A percentile compares a stretch with the other conserved stretches of the same genome.
These are phyloP conservation scores for Aspergillus transmontanensis DNA, from an alignment of 2,329 filamentous ascomycete genomes.

Conservation along the genomic window DNA sequence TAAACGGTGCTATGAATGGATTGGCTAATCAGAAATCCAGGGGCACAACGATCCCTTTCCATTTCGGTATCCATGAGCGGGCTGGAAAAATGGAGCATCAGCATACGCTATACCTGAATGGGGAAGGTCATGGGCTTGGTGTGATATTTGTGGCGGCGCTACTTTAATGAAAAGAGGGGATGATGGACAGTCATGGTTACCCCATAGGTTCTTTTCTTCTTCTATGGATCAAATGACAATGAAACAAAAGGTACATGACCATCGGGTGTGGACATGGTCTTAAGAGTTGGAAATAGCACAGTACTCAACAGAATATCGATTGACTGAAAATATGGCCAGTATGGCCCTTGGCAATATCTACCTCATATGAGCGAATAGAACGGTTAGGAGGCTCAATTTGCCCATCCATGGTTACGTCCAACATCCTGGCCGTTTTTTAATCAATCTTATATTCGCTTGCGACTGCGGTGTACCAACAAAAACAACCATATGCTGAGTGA, in stretches of 20 bases:
- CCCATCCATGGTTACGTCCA: not conserved
- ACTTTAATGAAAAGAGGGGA: conserved; percentile 24
- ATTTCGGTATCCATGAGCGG: conserved; percentile 9
- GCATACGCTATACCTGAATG: conserved; percentile 6
- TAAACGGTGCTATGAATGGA: not conserved
- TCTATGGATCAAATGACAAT: not conserved
- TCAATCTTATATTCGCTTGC: not conserved
- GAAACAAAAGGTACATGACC: not conserved
- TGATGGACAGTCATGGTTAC: conserved; percentile 6
- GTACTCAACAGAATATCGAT: too few species aligned
- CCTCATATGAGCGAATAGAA: not conserved
- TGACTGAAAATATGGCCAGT: not conserved
- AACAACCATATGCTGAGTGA: too few species aligned
- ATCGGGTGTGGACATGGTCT: too few species aligned
- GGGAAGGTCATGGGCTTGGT: conserved; percentile 7
- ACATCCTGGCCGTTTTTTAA: not conserved
- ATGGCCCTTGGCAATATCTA: not conserved
- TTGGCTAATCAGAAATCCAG: conserved; percentile 11
- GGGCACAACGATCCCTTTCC: conserved; percentile 16
- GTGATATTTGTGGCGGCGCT: conserved; percentile 13
- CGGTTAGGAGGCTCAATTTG: not conserved
- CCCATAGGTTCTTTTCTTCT: not conserved
- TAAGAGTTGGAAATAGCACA: not conserved
- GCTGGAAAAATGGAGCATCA: conserved; percentile 1
- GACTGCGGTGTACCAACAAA: too few species aligned